Evolutionary conservation across 106 monocot species (phyloP).

Genomic region (Phalaenopsis equestris): DNA sequence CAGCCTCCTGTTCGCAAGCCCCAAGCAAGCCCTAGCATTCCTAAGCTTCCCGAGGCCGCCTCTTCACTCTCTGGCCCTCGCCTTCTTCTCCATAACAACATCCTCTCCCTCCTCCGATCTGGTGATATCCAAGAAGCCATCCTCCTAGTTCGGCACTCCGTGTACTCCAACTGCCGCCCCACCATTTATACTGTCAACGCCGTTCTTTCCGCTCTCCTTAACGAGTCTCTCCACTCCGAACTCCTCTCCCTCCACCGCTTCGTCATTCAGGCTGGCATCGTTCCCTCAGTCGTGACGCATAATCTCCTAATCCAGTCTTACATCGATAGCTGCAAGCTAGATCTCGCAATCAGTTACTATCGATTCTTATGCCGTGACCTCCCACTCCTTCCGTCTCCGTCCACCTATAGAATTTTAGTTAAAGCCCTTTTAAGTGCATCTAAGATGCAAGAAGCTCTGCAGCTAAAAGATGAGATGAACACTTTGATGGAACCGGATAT

Average conservation of each 20-base stretch:
- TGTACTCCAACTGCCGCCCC: conserved; percentile 92
- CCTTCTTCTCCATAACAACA: conserved; percentile 63
- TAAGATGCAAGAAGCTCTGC: conserved; percentile 44
- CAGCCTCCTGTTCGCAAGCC: conserved; percentile 15
- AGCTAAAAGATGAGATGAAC: conserved; percentile 70
- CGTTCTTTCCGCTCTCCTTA: conserved; percentile 59
- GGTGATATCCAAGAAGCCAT: conserved; percentile 74
- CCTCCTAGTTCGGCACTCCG: conserved; percentile 75
- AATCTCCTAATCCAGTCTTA: conserved; percentile 67
- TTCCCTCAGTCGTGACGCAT: conserved; percentile 56
- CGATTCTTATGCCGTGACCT: conserved; percentile 39
- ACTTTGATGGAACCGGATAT: conserved; percentile 42
- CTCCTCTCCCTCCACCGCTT: conserved; percentile 73
- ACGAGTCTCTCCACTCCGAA: conserved; percentile 52
- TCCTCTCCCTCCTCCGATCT: conserved; percentile 49
- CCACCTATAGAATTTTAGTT: conserved; percentile 62
- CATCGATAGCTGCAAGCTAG: conserved; percentile 56
- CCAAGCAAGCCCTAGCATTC: conserved; percentile 36
- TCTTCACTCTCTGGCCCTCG: conserved; percentile 52
- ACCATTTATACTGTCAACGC: conserved; percentile 75
- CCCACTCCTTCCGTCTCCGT: conserved; percentile 56
- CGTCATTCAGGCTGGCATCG: conserved; percentile 63
- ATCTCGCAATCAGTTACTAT: conserved; percentile 67
- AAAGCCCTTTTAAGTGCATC: conserved; percentile 51
- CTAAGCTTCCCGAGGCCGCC: conserved; percentile 63